phyloP scores from a whole-genome alignment of 805 yeast species.

The Ascoidea rubescens region DNA sequence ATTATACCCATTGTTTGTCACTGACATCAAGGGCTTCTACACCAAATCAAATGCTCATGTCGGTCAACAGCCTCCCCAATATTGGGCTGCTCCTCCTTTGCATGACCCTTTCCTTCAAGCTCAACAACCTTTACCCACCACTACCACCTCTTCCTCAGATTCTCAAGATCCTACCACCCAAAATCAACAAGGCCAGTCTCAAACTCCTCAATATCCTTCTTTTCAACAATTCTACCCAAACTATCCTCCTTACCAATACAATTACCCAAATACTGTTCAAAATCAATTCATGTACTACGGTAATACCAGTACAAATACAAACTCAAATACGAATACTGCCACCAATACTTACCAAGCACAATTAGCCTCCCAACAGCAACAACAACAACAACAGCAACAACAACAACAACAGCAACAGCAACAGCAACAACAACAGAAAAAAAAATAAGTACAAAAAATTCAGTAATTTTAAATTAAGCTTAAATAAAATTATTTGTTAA shows the following conservation, averaged over 20 bases:
- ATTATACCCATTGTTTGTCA: slow-evolving; percentile 55
- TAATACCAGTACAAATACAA: no score
- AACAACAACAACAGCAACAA: not conserved
- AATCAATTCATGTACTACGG: not conserved
- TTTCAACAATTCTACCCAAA: not conserved
- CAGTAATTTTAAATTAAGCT: no score
- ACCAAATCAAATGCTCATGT: not conserved
- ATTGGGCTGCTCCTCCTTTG: not conserved
- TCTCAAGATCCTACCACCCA: not conserved
- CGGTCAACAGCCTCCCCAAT: not conserved
- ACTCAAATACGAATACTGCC: not conserved
- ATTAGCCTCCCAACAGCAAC: not conserved
- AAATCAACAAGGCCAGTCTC: not conserved
- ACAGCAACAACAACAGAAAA: not conserved
- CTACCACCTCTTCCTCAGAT: not conserved
- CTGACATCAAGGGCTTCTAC: slow-evolving; percentile 40
- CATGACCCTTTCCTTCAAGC: not conserved
- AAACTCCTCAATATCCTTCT: not conserved
- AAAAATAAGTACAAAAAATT: not conserved
- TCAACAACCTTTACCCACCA: not conserved
- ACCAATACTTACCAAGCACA: not conserved
- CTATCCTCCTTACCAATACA: not conserved
- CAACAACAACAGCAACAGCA: not conserved
- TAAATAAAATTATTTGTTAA: no score
- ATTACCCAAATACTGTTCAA: not conserved